A percentile compares a stretch with the other conserved stretches of the same genome.
Evolutionary conservation across 2,329 filamentous ascomycete species (phyloP).

Genomic region (Pseudogymnoascus sp.): DNA sequence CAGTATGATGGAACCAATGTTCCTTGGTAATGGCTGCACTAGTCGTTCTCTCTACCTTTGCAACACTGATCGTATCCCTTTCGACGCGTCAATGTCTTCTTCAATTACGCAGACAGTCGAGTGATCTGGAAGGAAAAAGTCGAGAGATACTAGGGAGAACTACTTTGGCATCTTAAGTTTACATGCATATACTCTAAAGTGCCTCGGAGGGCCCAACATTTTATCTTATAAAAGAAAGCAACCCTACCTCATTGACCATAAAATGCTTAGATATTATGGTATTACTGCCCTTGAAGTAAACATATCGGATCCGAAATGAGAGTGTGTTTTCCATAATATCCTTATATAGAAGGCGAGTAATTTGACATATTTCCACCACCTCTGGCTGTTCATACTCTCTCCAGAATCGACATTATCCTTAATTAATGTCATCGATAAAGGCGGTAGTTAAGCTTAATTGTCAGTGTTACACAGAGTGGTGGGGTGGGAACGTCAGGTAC

Average conservation of each 20-base stretch:
- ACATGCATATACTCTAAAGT: too few species aligned
- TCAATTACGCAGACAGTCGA: not conserved
- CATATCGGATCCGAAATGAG: too few species aligned
- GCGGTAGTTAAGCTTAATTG: not conserved
- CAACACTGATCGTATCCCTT: not conserved
- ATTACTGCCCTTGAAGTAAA: too few species aligned
- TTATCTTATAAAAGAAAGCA: too few species aligned
- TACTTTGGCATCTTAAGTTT: too few species aligned
- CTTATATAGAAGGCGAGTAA: not conserved
- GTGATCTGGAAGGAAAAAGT: not conserved
- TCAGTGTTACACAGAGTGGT: not conserved
- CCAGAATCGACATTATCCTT: not conserved
- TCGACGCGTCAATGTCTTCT: not conserved
- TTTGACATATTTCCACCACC: not conserved
- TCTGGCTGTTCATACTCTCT: not conserved
- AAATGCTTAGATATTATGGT: too few species aligned
- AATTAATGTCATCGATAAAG: not conserved
- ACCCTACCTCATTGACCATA: too few species aligned
- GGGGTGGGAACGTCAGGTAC: not conserved
- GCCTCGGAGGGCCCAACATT: too few species aligned
- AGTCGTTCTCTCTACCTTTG: not conserved
- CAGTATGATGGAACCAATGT: slow-evolving; percentile 5
- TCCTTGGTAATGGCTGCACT: not conserved
- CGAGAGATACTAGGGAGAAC: too few species aligned
- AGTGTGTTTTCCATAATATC: too few species aligned